Conservation (phyloP, 2,329 filamentous ascomycete genomes). For the Pseudodiploospora longispora region DNA sequence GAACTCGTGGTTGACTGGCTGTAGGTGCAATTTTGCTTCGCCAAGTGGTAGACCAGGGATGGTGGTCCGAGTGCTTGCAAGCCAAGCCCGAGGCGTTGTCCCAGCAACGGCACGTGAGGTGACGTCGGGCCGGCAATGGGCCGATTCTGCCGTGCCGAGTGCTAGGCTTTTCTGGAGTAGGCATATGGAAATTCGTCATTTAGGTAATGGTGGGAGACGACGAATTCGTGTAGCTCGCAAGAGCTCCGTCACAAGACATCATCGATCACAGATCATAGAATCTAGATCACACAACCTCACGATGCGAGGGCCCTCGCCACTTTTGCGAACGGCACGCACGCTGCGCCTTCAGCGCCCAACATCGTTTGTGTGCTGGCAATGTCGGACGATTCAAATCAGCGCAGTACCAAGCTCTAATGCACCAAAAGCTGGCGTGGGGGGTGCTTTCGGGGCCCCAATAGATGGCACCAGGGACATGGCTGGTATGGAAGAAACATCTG, state of each 20-base stretch:
- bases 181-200: slow-evolving; percentile 1
- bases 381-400: slow-evolving; percentile 55
- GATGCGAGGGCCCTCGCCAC: slow-evolving; percentile 37
- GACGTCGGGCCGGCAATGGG: slow-evolving; percentile 22
- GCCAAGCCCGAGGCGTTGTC: slow-evolving; percentile 14
- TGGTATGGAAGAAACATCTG: slow-evolving; percentile 29
- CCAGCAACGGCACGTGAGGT: slow-evolving; percentile 22
- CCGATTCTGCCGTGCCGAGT: slow-evolving; percentile 13
- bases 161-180: slow-evolving; percentile 12
- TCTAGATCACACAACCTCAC: slow-evolving; percentile 5
- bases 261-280: background rate
- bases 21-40: slow-evolving; percentile 1
- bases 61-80: slow-evolving; percentile 1
- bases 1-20: background rate
- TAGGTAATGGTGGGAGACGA: background rate
- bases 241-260: slow-evolving; percentile 5
- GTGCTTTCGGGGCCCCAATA: slow-evolving; percentile 46
- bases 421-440: slow-evolving; percentile 38
- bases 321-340: slow-evolving; percentile 28
- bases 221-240: slow-evolving; percentile 3
- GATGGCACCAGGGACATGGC: slow-evolving; percentile 40
- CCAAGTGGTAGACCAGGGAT: slow-evolving; percentile 2
- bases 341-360: slow-evolving; percentile 18
- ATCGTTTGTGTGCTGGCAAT: slow-evolving; percentile 44
- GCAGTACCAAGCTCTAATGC: slow-evolving; percentile 50